Evolutionary conservation across 768 basidiomycete species (phyloP).

Genomic region (Trametes villosa): DNA sequence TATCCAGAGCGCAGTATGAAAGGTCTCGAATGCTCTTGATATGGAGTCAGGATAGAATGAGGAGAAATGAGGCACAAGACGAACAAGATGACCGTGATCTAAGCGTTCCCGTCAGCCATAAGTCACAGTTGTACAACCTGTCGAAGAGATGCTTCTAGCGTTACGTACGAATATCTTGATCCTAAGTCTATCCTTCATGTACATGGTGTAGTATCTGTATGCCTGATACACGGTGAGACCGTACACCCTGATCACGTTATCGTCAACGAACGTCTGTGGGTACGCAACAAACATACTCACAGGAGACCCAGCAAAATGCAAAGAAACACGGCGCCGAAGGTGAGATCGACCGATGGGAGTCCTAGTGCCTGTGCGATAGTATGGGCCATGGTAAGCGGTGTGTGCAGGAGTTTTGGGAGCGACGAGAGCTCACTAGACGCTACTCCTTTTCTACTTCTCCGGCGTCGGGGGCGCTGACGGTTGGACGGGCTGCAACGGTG

Average conservation of each 20-base stretch:
- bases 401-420: too few relatives aligned
- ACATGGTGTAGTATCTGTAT: neutral
- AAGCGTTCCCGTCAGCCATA: neutral
- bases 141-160: neutral
- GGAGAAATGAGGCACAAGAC: neutral
- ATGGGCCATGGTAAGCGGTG: too few relatives aligned
- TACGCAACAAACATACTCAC: too few relatives aligned
- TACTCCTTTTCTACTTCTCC: too few relatives aligned
- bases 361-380: too few relatives aligned
- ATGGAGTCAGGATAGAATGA: neutral
- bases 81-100: neutral
- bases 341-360: too few relatives aligned
- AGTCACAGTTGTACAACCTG: neutral
- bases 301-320: too few relatives aligned
- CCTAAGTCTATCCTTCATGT: neutral
- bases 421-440: too few relatives aligned
- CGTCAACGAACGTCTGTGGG: too few relatives aligned
- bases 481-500: too few relatives aligned
- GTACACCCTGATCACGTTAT: neutral
- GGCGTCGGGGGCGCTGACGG: too few relatives aligned
- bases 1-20: neutral
- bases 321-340: too few relatives aligned
- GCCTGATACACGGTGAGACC: neutral
- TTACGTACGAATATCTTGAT: neutral
- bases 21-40: neutral